Conservation (phyloP, 108 stramenopile species). For the Mediolabrus comicus region DNA sequence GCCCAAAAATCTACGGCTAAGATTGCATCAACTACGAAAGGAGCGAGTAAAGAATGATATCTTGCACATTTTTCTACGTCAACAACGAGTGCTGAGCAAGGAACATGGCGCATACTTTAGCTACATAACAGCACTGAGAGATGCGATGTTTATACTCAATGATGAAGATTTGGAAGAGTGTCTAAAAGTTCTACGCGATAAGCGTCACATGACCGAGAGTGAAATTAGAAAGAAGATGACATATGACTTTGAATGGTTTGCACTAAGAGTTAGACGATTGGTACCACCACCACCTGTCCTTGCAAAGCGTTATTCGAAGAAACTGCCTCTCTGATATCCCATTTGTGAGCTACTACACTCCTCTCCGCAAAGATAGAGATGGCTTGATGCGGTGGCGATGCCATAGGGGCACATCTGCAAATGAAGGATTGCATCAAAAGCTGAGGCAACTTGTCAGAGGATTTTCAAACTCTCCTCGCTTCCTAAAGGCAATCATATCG, state of each 20-base stretch:
- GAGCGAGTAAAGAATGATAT: conserved; percentile 14
- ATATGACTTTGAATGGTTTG: conserved; percentile 6
- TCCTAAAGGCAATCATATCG: conserved; percentile 4
- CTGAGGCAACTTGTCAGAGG: conserved; percentile 10
- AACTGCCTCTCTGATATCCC: conserved; percentile 23
- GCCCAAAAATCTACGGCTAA: neutral
- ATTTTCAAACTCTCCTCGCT: conserved; percentile 10
- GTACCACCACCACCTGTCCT: conserved; percentile 9
- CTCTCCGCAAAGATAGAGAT: conserved; percentile 5
- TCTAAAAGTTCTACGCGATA: neutral
- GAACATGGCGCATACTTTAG: conserved; percentile 10
- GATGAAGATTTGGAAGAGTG: conserved; percentile 9
- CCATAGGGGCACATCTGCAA: conserved; percentile 7
- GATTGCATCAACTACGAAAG: neutral
- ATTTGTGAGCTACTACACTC: conserved; percentile 8
- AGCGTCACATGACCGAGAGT: neutral
- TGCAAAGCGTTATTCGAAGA: neutral
- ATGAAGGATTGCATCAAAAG: conserved; percentile 25
- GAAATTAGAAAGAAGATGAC: conserved; percentile 1
- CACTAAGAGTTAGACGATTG: neutral
- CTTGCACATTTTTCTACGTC: conserved; percentile 10
- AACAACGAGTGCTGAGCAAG: conserved; percentile 2
- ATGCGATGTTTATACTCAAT: conserved; percentile 16
- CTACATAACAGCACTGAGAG: conserved; percentile 4
- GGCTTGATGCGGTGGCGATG: conserved; percentile 9